Conservation (phyloP, 1,284 basidiomycete species). For the Volvariella volvacea region DNA sequence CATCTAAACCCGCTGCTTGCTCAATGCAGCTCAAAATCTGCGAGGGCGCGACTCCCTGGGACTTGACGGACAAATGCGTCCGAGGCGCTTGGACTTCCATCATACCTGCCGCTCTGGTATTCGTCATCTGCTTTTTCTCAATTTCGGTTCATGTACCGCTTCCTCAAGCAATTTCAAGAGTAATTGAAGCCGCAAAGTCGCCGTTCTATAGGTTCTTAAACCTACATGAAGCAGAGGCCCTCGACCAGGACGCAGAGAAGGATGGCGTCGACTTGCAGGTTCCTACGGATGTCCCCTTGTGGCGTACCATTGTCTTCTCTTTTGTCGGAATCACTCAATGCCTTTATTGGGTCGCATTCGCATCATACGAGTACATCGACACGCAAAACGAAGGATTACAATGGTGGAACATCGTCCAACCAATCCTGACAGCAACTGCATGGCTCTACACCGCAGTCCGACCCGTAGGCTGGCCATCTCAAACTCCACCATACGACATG, state of each 20-base stretch:
- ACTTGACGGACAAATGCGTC: constrained; percentile 45
- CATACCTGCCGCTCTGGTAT: constrained; percentile 42
- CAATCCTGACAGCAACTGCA: constrained; percentile 36
- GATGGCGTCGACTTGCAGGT: constrained; percentile 14
- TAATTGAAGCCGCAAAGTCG: constrained; percentile 21
- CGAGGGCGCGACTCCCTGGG: constrained; percentile 24
- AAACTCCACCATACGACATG: constrained; percentile 41
- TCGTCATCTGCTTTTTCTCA: constrained; percentile 33
- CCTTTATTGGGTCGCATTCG: constrained; percentile 43
- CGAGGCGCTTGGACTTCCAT: constrained; percentile 52
- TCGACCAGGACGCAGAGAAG: constrained; percentile 21
- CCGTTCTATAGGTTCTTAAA: constrained; percentile 47
- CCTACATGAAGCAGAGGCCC: constrained; percentile 52
- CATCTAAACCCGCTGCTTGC: too few species aligned
- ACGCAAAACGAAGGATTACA: constrained; percentile 9
- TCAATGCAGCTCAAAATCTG: constrained; percentile 16
- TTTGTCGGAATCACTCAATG: constrained; percentile 42
- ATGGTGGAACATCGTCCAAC: constrained; percentile 23
- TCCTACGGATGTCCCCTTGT: constrained; percentile 31
- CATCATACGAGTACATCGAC: constrained; percentile 33
- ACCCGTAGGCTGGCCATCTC: constrained; percentile 29
- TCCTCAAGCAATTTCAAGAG: constrained; percentile 27
- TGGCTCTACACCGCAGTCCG: constrained; percentile 53
- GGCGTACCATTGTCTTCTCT: constrained; percentile 49
- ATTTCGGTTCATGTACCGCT: constrained; percentile 18